phyloP scores from a whole-genome alignment of 164 flowering plant species.

The Macadamia integrifolia region DNA sequence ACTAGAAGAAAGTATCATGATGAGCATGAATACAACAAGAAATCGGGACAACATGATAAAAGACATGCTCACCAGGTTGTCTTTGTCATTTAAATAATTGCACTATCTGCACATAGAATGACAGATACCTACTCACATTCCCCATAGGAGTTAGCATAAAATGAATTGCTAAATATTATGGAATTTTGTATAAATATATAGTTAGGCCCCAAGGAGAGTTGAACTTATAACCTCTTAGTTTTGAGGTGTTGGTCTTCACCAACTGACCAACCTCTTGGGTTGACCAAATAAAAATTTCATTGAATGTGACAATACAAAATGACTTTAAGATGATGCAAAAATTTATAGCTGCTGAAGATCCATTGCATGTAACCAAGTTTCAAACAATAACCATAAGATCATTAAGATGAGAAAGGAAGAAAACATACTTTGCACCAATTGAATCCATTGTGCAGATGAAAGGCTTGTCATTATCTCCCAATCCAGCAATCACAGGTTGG shows the following conservation, averaged over 20 bases:
- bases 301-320: neutral
- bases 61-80: no score
- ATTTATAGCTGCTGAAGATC: neutral
- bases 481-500: constrained; percentile 97
- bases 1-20: no score
- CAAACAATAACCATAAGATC: neutral
- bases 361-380: neutral
- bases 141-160: neutral
- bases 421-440: constrained; percentile 89
- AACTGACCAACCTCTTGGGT: no score
- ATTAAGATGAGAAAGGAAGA: neutral
- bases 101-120: no score
- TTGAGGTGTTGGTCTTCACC: no score
- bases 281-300: neutral
- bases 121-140: no score
- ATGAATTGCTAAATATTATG: neutral
- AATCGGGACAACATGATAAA: no score
- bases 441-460: constrained; percentile 97
- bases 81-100: no score
- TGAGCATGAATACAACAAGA: no score
- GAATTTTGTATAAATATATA: neutral
- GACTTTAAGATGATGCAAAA: neutral
- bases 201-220: no score
- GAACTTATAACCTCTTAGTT: no score
- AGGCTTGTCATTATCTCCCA: constrained; percentile 84